Conservation (phyloP, 352 stramenopile species). For the Blastocystis sp. region DNA sequence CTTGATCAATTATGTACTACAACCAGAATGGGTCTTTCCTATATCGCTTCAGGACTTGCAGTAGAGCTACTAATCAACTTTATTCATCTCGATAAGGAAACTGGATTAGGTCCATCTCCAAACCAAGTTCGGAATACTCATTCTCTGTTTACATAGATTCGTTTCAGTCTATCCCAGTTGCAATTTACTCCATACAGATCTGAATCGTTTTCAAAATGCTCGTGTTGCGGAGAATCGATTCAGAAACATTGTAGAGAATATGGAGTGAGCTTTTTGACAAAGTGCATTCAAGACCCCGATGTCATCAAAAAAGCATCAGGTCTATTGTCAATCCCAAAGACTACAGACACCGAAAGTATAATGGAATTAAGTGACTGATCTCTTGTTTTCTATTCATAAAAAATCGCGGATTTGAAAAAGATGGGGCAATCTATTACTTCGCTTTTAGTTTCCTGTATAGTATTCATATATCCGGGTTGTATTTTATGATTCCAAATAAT, state of each 20-base stretch:
- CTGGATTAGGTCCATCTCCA: slow-evolving; percentile 74
- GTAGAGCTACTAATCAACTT: slow-evolving; percentile 92
- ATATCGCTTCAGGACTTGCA: slow-evolving; percentile 85
- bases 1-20: slow-evolving; percentile 99
- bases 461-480: too few relatives aligned
- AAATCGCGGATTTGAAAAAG: neutral
- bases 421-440: neutral
- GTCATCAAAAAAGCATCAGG: slow-evolving; percentile 74
- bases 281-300: slow-evolving; percentile 71
- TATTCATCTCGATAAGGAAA: slow-evolving; percentile 84
- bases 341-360: neutral
- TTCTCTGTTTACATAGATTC: slow-evolving; percentile 86
- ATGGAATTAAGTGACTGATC: neutral
- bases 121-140: slow-evolving; percentile 19
- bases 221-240: slow-evolving; percentile 86
- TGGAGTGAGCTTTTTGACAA: slow-evolving; percentile 71
- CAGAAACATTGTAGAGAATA: slow-evolving; percentile 79
- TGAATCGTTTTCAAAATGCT: slow-evolving; percentile 89
- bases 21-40: slow-evolving; percentile 89
- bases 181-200: slow-evolving; percentile 80
- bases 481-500: neutral
- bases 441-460: too few relatives aligned
- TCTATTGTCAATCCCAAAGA: slow-evolving; percentile 35
- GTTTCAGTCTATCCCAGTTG: slow-evolving; percentile 89
- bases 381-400: neutral